These are phyloP conservation scores for Mucor racemosus DNA, from an alignment of 371 early-diverging fungal species.

Conservation along the genomic window DNA sequence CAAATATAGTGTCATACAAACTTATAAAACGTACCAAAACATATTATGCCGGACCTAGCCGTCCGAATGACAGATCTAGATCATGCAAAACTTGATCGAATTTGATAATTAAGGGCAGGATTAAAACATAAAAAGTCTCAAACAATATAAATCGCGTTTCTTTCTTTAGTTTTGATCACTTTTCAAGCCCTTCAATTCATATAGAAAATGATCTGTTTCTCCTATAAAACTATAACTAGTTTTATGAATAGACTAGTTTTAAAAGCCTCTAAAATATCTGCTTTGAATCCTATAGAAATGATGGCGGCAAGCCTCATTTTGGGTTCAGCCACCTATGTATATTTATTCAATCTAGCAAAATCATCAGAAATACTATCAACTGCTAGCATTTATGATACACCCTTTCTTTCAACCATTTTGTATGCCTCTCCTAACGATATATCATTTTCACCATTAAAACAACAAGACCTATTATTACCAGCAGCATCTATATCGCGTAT, in stretches of 20 bases:
- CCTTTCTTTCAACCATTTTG: not conserved
- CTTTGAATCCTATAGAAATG: slow-evolving; percentile 2
- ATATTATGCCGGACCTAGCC: too few relatives aligned
- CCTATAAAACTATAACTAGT: not conserved
- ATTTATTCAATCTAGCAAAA: slow-evolving; percentile 3
- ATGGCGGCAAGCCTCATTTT: slow-evolving; percentile 2
- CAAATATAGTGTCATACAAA: too few relatives aligned
- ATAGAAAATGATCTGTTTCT: not conserved
- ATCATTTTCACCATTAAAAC: not conserved
- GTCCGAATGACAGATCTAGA: too few relatives aligned
- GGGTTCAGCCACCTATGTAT: slow-evolving; percentile 2
- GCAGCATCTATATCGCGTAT: not conserved
- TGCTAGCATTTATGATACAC: slow-evolving; percentile 4
- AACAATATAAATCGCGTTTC: not conserved
- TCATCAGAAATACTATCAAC: slow-evolving; percentile 2
- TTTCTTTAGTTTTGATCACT: not conserved
- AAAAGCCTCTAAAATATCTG: not conserved
- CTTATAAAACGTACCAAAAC: too few relatives aligned
- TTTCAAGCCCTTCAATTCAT: not conserved
- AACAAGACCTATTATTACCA: not conserved
- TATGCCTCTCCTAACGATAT: slow-evolving; percentile 4
- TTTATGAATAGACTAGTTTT: not conserved
- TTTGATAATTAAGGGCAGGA: too few relatives aligned
- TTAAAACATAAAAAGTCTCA: too few relatives aligned
- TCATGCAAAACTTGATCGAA: too few relatives aligned